These are phyloP conservation scores for Croton laevigatus DNA, from an alignment of 441 rosid genomes.

Conservation along the genomic window DNA sequence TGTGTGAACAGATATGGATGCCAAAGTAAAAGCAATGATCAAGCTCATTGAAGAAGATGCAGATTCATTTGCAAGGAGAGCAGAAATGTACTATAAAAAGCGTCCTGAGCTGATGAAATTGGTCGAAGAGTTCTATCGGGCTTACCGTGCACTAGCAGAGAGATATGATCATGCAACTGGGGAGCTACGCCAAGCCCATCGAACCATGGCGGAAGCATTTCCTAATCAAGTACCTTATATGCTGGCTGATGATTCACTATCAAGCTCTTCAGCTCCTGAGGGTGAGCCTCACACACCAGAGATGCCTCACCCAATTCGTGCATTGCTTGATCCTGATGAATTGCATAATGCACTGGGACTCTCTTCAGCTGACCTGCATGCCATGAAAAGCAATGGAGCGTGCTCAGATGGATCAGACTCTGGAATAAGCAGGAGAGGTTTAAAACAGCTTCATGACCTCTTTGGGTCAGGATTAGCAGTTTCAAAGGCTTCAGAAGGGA, in stretches of 20 bases:
- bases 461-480: conserved; percentile 36
- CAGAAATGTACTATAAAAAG: conserved; percentile 97
- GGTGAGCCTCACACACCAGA: conserved; percentile 71
- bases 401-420: conserved; percentile 36
- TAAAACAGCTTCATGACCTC: conserved; percentile 45
- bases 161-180: conserved; percentile 96
- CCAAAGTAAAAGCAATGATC: conserved; percentile 94
- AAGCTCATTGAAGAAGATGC: conserved; percentile 99
- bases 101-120: conserved; percentile 96
- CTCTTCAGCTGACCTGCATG: conserved; percentile 35
- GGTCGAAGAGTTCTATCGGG: conserved; percentile 97
- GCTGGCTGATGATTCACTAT: conserved; percentile 61
- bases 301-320: conserved; percentile 38
- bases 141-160: conserved; percentile 96
- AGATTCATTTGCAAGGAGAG: conserved; percentile 97
- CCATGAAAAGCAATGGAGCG: conserved; percentile 41
- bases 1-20: conserved; percentile 73
- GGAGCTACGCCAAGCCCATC: conserved; percentile 91
- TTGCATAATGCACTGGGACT: conserved; percentile 46
- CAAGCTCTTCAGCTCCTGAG: conserved; percentile 39
- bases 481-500: conserved; percentile 22
- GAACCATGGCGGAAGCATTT: conserved; percentile 89
- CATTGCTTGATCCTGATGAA: conserved; percentile 51
- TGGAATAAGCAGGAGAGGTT: conserved; percentile 43
- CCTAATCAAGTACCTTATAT: conserved; percentile 76